Evolutionary conservation across 495 filamentous ascomycete genomes (phyloP).

Genomic region (Astrocystis sublimbata): DNA sequence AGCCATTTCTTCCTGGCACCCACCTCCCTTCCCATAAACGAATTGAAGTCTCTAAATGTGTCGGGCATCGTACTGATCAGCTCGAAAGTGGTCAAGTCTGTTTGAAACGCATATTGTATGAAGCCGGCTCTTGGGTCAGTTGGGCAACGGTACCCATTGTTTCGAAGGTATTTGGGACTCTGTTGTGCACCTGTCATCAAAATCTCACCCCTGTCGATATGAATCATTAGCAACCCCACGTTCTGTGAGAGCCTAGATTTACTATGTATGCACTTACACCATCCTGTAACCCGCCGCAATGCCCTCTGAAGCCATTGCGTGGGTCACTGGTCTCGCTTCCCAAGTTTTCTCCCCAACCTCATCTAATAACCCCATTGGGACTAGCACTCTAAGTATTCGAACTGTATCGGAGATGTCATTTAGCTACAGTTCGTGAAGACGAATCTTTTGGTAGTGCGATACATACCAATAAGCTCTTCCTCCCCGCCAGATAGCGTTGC

Average conservation of each 20-base stretch:
- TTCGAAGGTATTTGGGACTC: conserved; percentile 17
- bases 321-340: background rate
- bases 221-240: background rate
- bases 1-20: conserved; percentile 22
- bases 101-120: conserved; percentile 36
- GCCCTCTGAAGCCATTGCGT: background rate
- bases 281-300: background rate
- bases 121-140: conserved; percentile 30
- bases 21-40: conserved; percentile 30
- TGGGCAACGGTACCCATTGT: conserved; percentile 23
- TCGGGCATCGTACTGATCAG: conserved; percentile 15
- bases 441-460: background rate
- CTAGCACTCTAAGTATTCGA: background rate
- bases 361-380: background rate
- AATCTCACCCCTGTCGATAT: conserved; percentile 2
- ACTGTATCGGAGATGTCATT: background rate
- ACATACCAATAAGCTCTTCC: conserved; percentile 2
- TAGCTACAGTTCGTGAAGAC: background rate
- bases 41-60: conserved; percentile 24
- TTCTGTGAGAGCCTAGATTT: background rate
- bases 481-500: background rate
- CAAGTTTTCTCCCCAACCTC: background rate
- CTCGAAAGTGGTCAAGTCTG: conserved; percentile 28
- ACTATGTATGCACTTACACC: background rate
- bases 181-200: conserved; percentile 5